Evolutionary conservation across 306 rosid species (phyloP).

Genomic region (Glycine tomentella): DNA sequence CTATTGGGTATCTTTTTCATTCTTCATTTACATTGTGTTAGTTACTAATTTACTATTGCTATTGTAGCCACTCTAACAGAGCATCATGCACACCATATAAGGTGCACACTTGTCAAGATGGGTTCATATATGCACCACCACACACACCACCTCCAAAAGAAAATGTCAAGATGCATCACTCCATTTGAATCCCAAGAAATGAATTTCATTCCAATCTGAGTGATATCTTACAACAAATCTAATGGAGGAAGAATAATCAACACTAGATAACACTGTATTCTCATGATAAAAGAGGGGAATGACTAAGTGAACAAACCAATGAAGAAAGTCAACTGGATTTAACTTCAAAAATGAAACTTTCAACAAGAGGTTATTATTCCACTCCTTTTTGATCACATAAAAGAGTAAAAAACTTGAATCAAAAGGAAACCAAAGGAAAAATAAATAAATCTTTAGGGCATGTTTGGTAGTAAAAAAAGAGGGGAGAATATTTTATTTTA

Average conservation of each 20-base stretch:
- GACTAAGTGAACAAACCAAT: background rate
- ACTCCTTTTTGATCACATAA: too few species aligned
- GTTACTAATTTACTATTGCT: background rate
- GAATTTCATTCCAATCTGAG: slow-evolving; percentile 26
- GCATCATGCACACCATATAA: background rate
- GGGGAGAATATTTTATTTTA: too few species aligned
- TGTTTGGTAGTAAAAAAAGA: too few species aligned
- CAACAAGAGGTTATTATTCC: too few species aligned
- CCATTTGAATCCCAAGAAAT: slow-evolving; percentile 30
- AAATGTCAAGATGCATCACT: slow-evolving; percentile 27
- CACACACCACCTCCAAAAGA: background rate
- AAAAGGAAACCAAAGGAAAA: too few species aligned
- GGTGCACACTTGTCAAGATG: background rate
- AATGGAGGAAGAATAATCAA: slow-evolving; percentile 19
- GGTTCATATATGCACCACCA: slow-evolving; percentile 1
- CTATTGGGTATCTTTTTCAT: slow-evolving; percentile 15
- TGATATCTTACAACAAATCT: slow-evolving; percentile 9
- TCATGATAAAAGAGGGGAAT: background rate
- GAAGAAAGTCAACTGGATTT: background rate
- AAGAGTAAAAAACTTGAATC: too few species aligned
- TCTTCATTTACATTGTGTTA: slow-evolving; percentile 6
- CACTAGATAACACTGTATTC: background rate
- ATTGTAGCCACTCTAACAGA: background rate
- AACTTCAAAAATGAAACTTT: background rate
- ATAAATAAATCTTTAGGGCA: too few species aligned